Base-by-base conservation (phyloP, 495 filamentous ascomycete genomes). In the Xylaria venustula region DNA sequence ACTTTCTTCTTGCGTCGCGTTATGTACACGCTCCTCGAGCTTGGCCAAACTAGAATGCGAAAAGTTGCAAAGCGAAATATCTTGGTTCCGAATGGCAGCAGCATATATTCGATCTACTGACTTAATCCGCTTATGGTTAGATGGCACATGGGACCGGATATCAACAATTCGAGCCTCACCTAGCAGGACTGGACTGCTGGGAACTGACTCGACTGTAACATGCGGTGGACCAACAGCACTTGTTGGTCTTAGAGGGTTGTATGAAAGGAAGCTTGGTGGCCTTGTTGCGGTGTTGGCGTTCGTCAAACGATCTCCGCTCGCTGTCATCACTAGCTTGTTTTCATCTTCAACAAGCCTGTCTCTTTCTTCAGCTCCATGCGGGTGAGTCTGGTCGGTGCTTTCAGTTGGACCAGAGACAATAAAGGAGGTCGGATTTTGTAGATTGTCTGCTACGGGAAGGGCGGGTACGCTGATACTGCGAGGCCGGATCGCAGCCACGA, bases 401-500 rank as follows among this genome's bases (percentile, higher is more conserved):
- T 63, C 52, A 3, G 42, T 47, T 20, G 67, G 67, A 12, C 64
- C 70, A 30, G 68, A 70, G 22, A 71, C 53, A 32, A 70, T 71
- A 45, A 74, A 70, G 15, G 69, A 69, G 28, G 62, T 23, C 22
- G 60, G 40, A 34, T 66, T 65, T 22, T 73, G 67, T 25, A 72
- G 58, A 23, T 69, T 58, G 44, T 71, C 69, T 9, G 58, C 42
- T 42, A 62, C 52, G 17, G 67, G 68, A 49, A 73, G 67, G 4
- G 55, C 34, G 15, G 75, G 73, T 36, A 74, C 59, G 53, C 75
- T 77, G 3, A 65, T 55, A 37, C 76, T 78, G 57, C 74, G 72
- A 23, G 70, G 67, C 44, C 72, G 61, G 17, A 40, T 51, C 28
- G 50, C 57, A 36, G 66, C 51, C 0, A 71, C 72, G 14, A 77